Conservation (phyloP, 83 land plant species). For the Thuja plicata region DNA sequence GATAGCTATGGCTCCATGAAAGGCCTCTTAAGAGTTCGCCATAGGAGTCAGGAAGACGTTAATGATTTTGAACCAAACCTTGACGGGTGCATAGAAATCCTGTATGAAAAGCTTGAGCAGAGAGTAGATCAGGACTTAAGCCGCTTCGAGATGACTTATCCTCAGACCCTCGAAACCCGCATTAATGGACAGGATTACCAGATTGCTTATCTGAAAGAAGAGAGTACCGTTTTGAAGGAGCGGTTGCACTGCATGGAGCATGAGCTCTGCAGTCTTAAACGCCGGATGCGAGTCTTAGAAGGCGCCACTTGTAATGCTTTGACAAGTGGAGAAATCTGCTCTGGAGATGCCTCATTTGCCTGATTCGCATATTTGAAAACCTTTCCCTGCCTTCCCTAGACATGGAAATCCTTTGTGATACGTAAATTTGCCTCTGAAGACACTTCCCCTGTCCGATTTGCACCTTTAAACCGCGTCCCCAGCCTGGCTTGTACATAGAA, state of each 20-base stretch:
- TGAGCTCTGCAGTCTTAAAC: constrained; percentile 5
- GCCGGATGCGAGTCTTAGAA: constrained; percentile 11
- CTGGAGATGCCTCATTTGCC: constrained; percentile 15
- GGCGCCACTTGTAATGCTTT: constrained; percentile 3
- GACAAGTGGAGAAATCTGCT: not conserved
- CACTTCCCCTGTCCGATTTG: not conserved
- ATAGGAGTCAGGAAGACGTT: not conserved
- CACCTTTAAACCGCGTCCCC: not conserved
- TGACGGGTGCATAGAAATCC: not conserved
- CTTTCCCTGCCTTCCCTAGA: not conserved
- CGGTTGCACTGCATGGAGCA: constrained; percentile 4
- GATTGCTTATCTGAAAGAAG: constrained; percentile 12
- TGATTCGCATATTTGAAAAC: not conserved
- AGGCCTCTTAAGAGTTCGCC: constrained; percentile 11
- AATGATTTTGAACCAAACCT: not conserved
- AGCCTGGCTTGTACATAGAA: not conserved
- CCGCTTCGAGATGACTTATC: constrained; percentile 10
- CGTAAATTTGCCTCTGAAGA: not conserved
- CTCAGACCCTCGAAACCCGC: constrained; percentile 14
- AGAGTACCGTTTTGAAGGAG: not conserved
- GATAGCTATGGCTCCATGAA: constrained; percentile 17
- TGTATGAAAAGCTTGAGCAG: not conserved
- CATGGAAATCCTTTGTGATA: not conserved
- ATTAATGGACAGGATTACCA: constrained; percentile 10
- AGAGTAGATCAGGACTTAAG: constrained; percentile 7